Evolutionary conservation across 768 basidiomycete species (phyloP).

Genomic region (Dendrothele bispora): DNA sequence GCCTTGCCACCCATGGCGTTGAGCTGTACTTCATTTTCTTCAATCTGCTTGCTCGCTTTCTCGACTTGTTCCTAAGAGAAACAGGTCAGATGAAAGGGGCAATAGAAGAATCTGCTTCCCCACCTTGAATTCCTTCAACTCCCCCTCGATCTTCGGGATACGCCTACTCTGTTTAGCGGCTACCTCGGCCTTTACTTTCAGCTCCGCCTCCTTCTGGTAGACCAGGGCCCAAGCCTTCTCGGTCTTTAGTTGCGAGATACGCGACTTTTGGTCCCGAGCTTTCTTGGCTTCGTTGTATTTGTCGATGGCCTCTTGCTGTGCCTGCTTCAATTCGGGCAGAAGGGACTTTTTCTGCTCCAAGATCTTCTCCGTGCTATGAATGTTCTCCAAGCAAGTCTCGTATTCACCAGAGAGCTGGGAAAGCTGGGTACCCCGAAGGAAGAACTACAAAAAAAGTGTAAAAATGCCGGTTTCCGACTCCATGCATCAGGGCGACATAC

Average conservation of each 20-base stretch:
- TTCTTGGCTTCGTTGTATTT: slow-evolving; percentile 75
- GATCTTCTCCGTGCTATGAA: slow-evolving; percentile 63
- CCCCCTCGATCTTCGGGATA: slow-evolving; percentile 38
- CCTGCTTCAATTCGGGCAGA: slow-evolving; percentile 71
- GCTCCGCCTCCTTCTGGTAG: slow-evolving; percentile 59
- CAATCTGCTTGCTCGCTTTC: slow-evolving; percentile 34
- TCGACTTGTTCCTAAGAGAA: slow-evolving; percentile 29
- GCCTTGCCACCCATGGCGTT: slow-evolving; percentile 46
- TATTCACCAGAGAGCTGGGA: slow-evolving; percentile 88
- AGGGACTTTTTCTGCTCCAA: slow-evolving; percentile 72
- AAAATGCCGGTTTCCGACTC: background rate
- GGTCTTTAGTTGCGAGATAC: slow-evolving; percentile 68
- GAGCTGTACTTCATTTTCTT: slow-evolving; percentile 37
- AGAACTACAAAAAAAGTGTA: slow-evolving; percentile 59
- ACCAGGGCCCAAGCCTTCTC: slow-evolving; percentile 91
- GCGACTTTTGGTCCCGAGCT: slow-evolving; percentile 68
- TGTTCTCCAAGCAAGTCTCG: slow-evolving; percentile 70
- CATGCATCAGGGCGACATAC: slow-evolving; percentile 36
- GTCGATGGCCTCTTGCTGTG: slow-evolving; percentile 53
- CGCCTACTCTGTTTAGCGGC: slow-evolving; percentile 37
- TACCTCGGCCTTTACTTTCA: slow-evolving; percentile 40
- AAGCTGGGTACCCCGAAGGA: slow-evolving; percentile 91
- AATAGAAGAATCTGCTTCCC: slow-evolving; percentile 5
- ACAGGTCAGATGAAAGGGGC: background rate
- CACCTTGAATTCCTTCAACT: slow-evolving; percentile 40